Percentiles rank a stretch among this genome's conserved stretches.
Conservation (phyloP, 2,329 filamentous ascomycete genomes). For the Fusarium albosuccineum region DNA sequence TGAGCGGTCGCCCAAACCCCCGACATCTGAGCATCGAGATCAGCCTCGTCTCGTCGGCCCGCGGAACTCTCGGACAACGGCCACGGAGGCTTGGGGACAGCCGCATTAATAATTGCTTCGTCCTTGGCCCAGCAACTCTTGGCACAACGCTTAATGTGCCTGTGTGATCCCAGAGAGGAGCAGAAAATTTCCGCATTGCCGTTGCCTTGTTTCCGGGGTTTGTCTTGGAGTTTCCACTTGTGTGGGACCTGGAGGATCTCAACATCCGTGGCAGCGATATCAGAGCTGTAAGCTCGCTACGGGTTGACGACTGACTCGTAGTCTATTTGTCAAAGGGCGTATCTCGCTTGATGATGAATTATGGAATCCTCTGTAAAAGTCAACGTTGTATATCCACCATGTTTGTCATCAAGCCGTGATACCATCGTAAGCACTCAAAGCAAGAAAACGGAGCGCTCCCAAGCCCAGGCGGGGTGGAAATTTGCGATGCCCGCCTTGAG, state of each 20-base stretch:
- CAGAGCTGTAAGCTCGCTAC: background rate
- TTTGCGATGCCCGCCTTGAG: too few relatives aligned
- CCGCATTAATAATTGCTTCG: slow-evolving; percentile 12
- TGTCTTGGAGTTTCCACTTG: background rate
- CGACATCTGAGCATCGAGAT: background rate
- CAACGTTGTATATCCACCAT: slow-evolving; percentile 1
- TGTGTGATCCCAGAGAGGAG: background rate
- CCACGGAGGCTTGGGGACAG: slow-evolving; percentile 8
- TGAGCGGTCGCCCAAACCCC: background rate
- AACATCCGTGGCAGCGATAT: background rate
- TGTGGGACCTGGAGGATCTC: background rate
- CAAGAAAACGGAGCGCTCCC: background rate
- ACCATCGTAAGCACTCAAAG: slow-evolving; percentile 4
- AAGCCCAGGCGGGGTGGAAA: background rate
- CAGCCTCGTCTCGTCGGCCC: background rate
- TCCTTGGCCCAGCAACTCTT: background rate
- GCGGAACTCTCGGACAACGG: slow-evolving; percentile 22
- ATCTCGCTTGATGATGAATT: slow-evolving; percentile 1
- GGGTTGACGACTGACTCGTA: too few relatives aligned
- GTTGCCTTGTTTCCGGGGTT: background rate
- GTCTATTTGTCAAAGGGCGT: too few relatives aligned
- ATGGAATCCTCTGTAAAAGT: background rate
- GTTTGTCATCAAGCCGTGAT: background rate
- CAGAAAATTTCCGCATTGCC: background rate
- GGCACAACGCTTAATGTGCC: background rate